Evolutionary conservation across 2,329 filamentous ascomycete species (phyloP).

Genomic region (Trichoderma koningii): DNA sequence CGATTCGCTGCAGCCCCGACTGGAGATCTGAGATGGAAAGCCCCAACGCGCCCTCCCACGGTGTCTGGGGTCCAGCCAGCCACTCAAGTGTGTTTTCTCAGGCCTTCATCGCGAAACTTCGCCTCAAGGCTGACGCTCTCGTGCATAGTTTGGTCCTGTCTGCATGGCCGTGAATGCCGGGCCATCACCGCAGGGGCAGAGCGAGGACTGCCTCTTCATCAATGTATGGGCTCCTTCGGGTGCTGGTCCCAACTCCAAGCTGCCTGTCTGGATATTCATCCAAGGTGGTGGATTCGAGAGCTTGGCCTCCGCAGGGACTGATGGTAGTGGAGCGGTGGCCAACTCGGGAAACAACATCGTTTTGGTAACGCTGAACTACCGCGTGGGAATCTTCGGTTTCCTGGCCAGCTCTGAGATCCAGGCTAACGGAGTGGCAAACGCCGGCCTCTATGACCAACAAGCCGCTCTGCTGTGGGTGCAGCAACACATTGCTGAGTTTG

Average conservation of each 20-base stretch:
- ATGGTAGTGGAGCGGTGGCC: conserved; percentile 45
- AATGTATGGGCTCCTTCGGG: conserved; percentile 38
- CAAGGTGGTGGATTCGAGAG: conserved; percentile 45
- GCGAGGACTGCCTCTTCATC: conserved; percentile 42
- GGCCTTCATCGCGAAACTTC: too few relatives aligned
- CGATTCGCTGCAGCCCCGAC: conserved; percentile 35
- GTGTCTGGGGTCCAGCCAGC: conserved; percentile 20
- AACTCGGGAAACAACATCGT: conserved; percentile 46
- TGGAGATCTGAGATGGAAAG: conserved; percentile 16
- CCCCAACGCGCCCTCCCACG: conserved; percentile 19
- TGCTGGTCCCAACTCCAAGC: conserved; percentile 35
- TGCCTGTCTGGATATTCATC: conserved; percentile 48
- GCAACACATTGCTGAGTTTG: conserved; percentile 29
- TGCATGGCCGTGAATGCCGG: conserved; percentile 18
- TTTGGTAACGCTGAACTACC: conserved; percentile 51
- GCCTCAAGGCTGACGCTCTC: neutral
- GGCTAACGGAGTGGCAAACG: conserved; percentile 28
- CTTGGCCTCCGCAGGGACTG: conserved; percentile 41
- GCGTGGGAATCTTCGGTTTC: conserved; percentile 47
- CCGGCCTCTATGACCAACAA: conserved; percentile 48
- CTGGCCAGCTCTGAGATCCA: conserved; percentile 31
- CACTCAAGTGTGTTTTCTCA: conserved; percentile 6
- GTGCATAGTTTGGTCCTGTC: conserved; percentile 6
- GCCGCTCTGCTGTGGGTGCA: conserved; percentile 30
- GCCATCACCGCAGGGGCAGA: conserved; percentile 30